These are phyloP conservation scores for Ogataea ganodermae DNA, from an alignment of 805 yeast genomes.

Conservation along the genomic window DNA sequence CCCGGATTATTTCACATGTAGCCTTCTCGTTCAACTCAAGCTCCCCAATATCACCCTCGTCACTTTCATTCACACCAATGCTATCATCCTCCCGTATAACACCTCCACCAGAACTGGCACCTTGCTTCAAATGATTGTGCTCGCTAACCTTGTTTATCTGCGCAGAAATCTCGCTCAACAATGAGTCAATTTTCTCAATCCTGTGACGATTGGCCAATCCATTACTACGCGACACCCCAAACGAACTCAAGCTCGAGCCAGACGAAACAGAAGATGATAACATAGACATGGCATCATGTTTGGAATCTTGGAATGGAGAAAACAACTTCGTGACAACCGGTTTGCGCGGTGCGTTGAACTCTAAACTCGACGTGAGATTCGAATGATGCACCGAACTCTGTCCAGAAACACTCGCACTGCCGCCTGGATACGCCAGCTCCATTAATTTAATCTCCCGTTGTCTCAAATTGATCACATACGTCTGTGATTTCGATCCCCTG, in stretches of 20 bases:
- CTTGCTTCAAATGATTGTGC: neutral
- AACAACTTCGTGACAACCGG: conserved; percentile 20
- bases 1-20: conserved; percentile 26
- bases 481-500: conserved; percentile 15
- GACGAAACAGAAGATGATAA: conserved; percentile 16
- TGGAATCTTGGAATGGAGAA: conserved; percentile 15
- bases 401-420: neutral
- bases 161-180: conserved; percentile 18
- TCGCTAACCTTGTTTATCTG: conserved; percentile 11
- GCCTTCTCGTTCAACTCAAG: conserved; percentile 7
- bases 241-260: conserved; percentile 6
- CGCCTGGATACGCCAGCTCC: conserved; percentile 18
- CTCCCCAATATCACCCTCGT: conserved; percentile 1
- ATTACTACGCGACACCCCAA: neutral
- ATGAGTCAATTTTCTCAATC: conserved; percentile 21
- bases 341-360: conserved; percentile 6
- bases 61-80: conserved; percentile 2
- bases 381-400: conserved; percentile 4
- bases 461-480: conserved; percentile 29
- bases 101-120: neutral
- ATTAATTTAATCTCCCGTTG: conserved; percentile 30
- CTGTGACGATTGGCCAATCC: neutral
- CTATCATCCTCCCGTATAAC: conserved; percentile 13
- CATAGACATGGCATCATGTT: conserved; percentile 11
- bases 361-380: conserved; percentile 6